These are phyloP conservation scores for Euphorbia pulcherrima DNA, from an alignment of 345 rosid species.

Conservation along the genomic window DNA sequence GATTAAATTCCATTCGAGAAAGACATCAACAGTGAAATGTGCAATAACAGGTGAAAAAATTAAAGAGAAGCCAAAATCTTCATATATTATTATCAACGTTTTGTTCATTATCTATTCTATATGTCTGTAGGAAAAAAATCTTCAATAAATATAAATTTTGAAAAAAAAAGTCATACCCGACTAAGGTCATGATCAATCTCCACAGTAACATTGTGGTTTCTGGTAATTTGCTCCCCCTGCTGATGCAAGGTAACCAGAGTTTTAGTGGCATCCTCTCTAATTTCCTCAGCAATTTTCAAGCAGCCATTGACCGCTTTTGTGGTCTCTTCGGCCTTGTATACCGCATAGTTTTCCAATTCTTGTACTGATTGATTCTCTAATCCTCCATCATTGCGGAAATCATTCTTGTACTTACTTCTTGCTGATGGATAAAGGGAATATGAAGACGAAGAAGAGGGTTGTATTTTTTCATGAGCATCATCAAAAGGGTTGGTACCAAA, in stretches of 20 bases:
- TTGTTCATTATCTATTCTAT: neutral
- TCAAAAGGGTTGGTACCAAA: conserved; percentile 54
- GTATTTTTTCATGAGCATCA: conserved; percentile 31
- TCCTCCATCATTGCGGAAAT: conserved; percentile 79
- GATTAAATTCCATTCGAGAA: neutral
- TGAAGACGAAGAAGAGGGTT: conserved; percentile 33
- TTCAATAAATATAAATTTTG: neutral
- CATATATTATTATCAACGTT: neutral
- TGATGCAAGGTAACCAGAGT: conserved; percentile 78
- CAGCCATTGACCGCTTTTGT: conserved; percentile 73
- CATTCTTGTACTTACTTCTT: conserved; percentile 60
- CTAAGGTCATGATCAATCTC: conserved; percentile 83
- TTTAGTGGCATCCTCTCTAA: conserved; percentile 71
- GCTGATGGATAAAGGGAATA: conserved; percentile 37
- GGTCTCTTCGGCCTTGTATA: conserved; percentile 89
- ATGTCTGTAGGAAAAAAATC: neutral
- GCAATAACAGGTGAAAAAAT: neutral
- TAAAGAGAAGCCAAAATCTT: neutral
- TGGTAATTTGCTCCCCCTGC: conserved; percentile 86
- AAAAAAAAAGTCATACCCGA: conserved; percentile 53
- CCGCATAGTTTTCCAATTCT: conserved; percentile 80
- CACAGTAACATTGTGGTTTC: conserved; percentile 65
- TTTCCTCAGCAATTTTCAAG: conserved; percentile 86
- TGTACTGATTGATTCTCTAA: conserved; percentile 80
- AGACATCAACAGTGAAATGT: neutral